Percentiles rank a stretch among this genome's conserved stretches.
Conservation (phyloP, 305 asterid genomes). For the Fraxinus sp. region DNA sequence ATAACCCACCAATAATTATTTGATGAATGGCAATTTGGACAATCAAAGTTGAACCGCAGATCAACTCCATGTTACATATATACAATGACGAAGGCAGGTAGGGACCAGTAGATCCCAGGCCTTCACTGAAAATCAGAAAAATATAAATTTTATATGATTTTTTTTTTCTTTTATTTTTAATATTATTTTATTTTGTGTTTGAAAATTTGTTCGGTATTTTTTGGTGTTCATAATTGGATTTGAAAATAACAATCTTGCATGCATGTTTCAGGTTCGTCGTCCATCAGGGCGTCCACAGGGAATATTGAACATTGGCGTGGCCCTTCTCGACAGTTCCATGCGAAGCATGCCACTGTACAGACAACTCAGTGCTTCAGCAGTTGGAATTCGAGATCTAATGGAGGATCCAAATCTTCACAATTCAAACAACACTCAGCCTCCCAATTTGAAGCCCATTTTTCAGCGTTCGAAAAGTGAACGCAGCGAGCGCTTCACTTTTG, state of each 20-base stretch:
- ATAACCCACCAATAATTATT: too few species aligned
- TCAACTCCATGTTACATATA: too few species aligned
- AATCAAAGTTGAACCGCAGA: too few species aligned
- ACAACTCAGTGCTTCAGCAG: slow-evolving; percentile 65
- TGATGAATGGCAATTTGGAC: too few species aligned
- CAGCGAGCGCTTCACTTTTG: slow-evolving; percentile 50
- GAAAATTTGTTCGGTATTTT: too few species aligned
- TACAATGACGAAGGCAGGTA: too few species aligned
- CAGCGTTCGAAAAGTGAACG: slow-evolving; percentile 66
- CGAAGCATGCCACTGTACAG: slow-evolving; percentile 80
- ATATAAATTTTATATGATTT: too few species aligned
- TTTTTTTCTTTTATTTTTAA: too few species aligned
- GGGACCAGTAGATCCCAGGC: too few species aligned
- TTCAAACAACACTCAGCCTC: background rate
- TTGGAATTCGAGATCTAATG: slow-evolving; percentile 71
- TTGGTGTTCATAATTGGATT: background rate
- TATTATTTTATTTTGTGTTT: background rate
- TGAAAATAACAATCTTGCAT: background rate
- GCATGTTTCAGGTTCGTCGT: slow-evolving; percentile 59
- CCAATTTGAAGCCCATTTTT: slow-evolving; percentile 37
- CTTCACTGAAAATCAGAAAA: background rate
- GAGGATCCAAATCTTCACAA: slow-evolving; percentile 38
- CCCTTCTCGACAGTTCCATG: slow-evolving; percentile 71
- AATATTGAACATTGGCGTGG: slow-evolving; percentile 78
- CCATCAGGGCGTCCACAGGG: slow-evolving; percentile 95